Evolutionary conservation across 148 eudicot genomes (phyloP).

Genomic region (Vaccinium vitisidaea): DNA sequence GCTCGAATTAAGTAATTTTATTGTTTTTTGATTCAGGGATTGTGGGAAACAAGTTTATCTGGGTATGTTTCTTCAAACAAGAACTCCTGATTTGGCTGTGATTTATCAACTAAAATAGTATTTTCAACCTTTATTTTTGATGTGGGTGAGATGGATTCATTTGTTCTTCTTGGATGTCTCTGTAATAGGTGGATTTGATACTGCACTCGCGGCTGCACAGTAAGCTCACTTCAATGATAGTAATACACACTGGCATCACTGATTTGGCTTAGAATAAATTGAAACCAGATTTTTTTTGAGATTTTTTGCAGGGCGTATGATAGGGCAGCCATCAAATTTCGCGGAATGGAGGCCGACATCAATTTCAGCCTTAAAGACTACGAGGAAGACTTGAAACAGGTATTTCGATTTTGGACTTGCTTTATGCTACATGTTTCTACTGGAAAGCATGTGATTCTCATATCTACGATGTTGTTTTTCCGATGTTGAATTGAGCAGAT

Average conservation of each 20-base stretch:
- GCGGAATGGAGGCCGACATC: constrained; percentile 94
- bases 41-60: constrained; percentile 98
- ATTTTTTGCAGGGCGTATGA: constrained; percentile 72
- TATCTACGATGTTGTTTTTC: neutral
- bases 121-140: neutral
- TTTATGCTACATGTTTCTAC: neutral
- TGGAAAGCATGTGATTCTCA: neutral
- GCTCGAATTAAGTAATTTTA: neutral
- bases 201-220: constrained; percentile 99
- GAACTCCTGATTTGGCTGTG: neutral
- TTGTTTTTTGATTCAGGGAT: constrained; percentile 61
- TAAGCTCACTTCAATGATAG: constrained; percentile 24
- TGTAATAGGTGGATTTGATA: constrained; percentile 90
- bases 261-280: neutral
- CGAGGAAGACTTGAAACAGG: constrained; percentile 88
- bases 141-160: constrained; percentile 1
- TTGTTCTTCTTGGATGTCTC: constrained; percentile 6
- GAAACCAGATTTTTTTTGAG: neutral
- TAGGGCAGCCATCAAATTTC: constrained; percentile 91
- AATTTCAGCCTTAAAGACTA: constrained; percentile 81
- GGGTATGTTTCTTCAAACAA: constrained; percentile 41
- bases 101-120: neutral
- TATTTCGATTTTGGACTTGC: constrained; percentile 14
- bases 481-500: constrained; percentile 40
- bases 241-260: neutral